A percentile compares a stretch with the other conserved stretches of the same genome.
These are phyloP conservation scores for Alternaria sp. DNA, from an alignment of 2,329 filamentous ascomycete species.

Conservation along the genomic window DNA sequence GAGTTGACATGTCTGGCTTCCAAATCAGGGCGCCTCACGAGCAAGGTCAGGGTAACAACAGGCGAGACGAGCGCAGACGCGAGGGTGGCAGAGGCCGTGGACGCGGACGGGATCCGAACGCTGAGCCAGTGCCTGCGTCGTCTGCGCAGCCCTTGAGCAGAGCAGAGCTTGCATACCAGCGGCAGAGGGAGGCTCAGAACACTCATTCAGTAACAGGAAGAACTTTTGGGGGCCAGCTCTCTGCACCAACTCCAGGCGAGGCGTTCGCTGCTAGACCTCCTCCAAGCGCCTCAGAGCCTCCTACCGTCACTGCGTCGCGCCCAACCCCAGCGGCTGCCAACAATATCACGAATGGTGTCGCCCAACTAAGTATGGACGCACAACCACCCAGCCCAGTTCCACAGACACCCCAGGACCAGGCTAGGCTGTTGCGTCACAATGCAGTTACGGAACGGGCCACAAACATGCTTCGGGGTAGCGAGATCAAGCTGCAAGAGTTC, in stretches of 20 bases:
- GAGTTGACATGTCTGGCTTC: constrained; percentile 87
- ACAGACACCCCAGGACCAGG: constrained; percentile 76
- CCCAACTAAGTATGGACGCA: constrained; percentile 42
- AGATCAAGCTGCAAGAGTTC: constrained; percentile 77
- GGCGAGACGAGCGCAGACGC: constrained; percentile 48
- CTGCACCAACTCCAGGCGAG: constrained; percentile 55
- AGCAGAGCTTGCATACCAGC: constrained; percentile 89
- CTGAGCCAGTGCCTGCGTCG: constrained; percentile 76
- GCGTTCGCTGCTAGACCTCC: constrained; percentile 56
- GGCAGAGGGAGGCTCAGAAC: constrained; percentile 89
- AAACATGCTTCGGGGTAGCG: constrained; percentile 79
- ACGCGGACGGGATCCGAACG: constrained; percentile 84
- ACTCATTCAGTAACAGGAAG: constrained; percentile 80
- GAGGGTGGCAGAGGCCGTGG: constrained; percentile 60
- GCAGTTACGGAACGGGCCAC: constrained; percentile 86
- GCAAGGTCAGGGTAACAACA: constrained; percentile 52
- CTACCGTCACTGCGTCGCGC: constrained; percentile 50
- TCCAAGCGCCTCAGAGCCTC: constrained; percentile 42
- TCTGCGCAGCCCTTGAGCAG: constrained; percentile 81
- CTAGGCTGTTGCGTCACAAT: constrained; percentile 77
- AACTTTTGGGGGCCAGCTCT: constrained; percentile 85
- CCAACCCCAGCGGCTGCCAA: constrained; percentile 25
- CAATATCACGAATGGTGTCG: constrained; percentile 27
- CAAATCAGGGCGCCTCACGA: constrained; percentile 77
- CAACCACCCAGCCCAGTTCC: constrained; percentile 22